phyloP scores from a whole-genome alignment of 2,329 filamentous ascomycete genomes.

The Colletotrichum phormii region DNA sequence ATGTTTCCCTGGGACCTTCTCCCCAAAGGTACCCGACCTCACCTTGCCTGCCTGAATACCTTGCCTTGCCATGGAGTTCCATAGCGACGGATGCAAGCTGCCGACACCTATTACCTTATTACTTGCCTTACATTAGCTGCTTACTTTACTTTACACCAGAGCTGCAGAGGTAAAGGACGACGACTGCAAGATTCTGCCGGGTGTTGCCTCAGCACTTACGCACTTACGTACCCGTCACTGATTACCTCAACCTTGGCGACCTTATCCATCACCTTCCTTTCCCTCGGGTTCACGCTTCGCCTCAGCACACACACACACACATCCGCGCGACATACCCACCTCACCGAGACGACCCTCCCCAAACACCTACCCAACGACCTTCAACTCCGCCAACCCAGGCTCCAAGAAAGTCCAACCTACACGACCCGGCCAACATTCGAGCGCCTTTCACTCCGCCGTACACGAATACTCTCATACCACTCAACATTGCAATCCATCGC shows the following conservation, averaged over 20 bases:
- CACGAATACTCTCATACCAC: neutral
- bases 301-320: neutral
- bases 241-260: neutral
- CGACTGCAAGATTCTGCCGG: neutral
- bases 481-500: neutral
- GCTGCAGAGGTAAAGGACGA: neutral
- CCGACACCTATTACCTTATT: neutral
- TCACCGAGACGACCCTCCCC: neutral
- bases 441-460: neutral
- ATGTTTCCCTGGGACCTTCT: neutral
- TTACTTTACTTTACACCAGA: neutral
- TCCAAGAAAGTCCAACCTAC: constrained; percentile 12
- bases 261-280: constrained; percentile 1
- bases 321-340: neutral
- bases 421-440: neutral
- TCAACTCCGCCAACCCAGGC: constrained; percentile 8
- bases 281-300: neutral
- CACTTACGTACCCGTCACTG: constrained; percentile 24
- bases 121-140: no score
- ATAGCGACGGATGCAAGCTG: neutral
- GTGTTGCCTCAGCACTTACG: constrained; percentile 7
- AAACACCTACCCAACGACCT: neutral
- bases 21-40: neutral
- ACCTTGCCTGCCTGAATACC: neutral
- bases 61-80: neutral